A percentile compares a stretch with the other conserved stretches of the same genome.
Conservation (phyloP, 495 filamentous ascomycete species). For the Xylaria telfairii region DNA sequence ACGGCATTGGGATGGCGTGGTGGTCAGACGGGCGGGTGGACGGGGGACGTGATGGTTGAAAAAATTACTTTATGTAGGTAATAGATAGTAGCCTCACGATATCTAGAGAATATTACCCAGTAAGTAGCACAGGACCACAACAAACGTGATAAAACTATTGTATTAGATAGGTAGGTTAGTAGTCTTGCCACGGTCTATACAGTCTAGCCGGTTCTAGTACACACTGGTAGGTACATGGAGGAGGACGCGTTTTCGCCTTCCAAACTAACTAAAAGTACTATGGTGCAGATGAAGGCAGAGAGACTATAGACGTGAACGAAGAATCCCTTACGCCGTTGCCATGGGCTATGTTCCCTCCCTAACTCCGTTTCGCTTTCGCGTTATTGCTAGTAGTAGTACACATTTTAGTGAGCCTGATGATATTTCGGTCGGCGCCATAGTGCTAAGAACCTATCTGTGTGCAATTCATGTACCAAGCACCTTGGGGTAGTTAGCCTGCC, state of each 20-base stretch:
- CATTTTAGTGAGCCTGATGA: neutral
- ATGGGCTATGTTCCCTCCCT: neutral
- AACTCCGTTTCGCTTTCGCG: constrained; percentile 12
- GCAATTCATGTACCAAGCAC: neutral
- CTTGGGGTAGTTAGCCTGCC: neutral
- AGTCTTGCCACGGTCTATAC: neutral
- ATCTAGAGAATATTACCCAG: neutral
- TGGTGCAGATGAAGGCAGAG: neutral
- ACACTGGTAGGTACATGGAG: neutral
- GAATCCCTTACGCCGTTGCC: constrained; percentile 20
- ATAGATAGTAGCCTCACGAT: neutral
- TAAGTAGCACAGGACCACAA: neutral
- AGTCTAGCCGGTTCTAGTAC: neutral
- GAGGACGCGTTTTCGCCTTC: neutral
- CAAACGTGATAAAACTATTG: neutral
- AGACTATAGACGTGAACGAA: constrained; percentile 7
- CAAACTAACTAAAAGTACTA: neutral
- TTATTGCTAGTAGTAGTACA: constrained; percentile 12
- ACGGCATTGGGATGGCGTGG: constrained; percentile 12
- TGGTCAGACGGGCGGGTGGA: constrained; percentile 17
- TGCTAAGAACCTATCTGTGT: neutral
- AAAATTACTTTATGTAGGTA: neutral
- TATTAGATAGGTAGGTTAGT: neutral
- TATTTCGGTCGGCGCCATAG: neutral
- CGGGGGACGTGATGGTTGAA: too few species aligned